These are phyloP conservation scores for Tetrapisispora nanseiensis DNA, from an alignment of 805 yeast species.

Conservation along the genomic window DNA sequence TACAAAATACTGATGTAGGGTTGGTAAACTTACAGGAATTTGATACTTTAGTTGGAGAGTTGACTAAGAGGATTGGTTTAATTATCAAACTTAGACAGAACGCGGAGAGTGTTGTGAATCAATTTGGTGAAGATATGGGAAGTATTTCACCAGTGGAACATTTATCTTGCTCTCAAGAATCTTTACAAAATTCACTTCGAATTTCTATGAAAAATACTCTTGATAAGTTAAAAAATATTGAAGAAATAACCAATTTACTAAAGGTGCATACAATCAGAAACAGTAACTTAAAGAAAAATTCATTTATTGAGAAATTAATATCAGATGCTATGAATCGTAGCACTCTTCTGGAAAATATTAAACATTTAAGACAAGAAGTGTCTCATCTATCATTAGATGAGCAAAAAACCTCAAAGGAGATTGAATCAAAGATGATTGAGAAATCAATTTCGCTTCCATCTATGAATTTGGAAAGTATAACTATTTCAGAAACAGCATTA, in stretches of 20 bases:
- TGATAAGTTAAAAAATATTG: constrained; percentile 11
- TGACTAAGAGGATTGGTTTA: background rate
- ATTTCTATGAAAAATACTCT: constrained; percentile 12
- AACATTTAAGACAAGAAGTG: constrained; percentile 17
- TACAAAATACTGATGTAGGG: background rate
- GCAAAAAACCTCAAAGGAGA: background rate
- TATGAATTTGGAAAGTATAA: constrained; percentile 6
- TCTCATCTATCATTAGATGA: constrained; percentile 7
- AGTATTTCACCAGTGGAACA: constrained; percentile 3
- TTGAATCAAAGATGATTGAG: background rate
- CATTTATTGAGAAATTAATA: constrained; percentile 11
- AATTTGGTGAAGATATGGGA: background rate
- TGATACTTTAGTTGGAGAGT: background rate
- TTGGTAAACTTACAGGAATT: background rate
- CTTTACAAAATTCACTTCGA: constrained; percentile 16
- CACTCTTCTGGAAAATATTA: constrained; percentile 16
- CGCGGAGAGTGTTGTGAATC: background rate
- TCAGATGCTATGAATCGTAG: constrained; percentile 12
- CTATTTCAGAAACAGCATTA: constrained; percentile 19
- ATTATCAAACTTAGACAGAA: background rate
- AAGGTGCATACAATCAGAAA: constrained; percentile 14
- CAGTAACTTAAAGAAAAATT: constrained; percentile 9
- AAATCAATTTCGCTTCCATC: constrained; percentile 1
- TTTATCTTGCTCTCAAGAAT: constrained; percentile 17
- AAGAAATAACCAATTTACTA: constrained; percentile 13